These are phyloP conservation scores for Tardiomyces digboiensis DNA, from an alignment of 1,139 yeast species.

Conservation along the genomic window DNA sequence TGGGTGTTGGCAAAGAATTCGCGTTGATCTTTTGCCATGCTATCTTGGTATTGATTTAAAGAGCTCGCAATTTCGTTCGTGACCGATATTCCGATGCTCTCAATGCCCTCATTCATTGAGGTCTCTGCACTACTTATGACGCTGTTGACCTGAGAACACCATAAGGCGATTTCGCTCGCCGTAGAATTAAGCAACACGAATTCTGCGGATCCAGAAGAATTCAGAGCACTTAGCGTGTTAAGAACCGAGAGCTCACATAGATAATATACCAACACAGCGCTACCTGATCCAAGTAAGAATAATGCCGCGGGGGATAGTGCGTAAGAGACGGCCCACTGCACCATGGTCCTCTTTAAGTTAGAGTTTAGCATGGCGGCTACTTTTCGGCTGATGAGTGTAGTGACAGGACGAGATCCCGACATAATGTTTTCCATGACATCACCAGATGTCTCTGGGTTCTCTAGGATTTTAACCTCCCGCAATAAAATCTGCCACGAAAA, in stretches of 20 bases:
- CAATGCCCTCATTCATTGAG: background rate
- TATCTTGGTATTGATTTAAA: no score
- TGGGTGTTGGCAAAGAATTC: no score
- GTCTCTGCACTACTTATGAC: background rate
- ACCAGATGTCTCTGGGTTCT: background rate
- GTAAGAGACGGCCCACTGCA: background rate
- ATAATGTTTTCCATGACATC: background rate
- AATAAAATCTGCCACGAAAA: background rate
- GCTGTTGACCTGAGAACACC: background rate
- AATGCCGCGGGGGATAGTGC: constrained; percentile 4
- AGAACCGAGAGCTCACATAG: background rate
- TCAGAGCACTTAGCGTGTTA: no score
- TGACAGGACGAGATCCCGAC: background rate
- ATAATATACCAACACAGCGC: background rate
- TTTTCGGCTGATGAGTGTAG: background rate
- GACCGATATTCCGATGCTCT: no score
- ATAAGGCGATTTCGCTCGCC: no score
- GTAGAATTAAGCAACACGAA: no score
- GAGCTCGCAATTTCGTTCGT: no score
- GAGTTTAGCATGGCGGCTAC: background rate
- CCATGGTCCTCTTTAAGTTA: background rate
- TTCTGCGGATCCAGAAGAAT: no score
- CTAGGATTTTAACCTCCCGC: background rate
- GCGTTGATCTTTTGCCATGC: no score
- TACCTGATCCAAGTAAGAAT: constrained; percentile 2